Conservation (phyloP, 225 moss, liverwort and hornwort genomes). For the Pseudisothecium myosuroides region DNA sequence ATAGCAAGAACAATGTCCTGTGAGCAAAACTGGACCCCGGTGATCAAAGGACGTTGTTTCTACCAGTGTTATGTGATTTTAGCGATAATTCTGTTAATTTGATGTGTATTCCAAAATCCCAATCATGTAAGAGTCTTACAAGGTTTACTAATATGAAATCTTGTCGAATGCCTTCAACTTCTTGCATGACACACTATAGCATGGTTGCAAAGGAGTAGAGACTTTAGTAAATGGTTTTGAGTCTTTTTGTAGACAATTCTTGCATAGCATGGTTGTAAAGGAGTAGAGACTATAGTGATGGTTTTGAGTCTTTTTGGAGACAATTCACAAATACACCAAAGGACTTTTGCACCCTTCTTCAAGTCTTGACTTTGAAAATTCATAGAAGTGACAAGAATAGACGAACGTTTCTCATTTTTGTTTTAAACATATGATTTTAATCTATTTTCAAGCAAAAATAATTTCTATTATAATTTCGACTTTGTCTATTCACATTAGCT, state of each 20-base stretch:
- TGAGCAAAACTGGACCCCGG: neutral
- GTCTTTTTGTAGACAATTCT: neutral
- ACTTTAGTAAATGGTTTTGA: neutral
- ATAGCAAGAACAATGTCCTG: no score
- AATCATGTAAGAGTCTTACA: neutral
- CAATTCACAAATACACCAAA: accelerated
- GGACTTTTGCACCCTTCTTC: no score
- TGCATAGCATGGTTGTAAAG: neutral
- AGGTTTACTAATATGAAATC: neutral
- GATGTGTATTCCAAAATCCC: neutral
- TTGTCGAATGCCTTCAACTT: neutral
- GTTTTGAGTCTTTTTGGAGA: neutral
- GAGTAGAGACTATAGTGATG: neutral
- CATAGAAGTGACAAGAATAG: neutral
- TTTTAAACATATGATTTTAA: neutral
- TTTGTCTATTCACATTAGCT: no score
- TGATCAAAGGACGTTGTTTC: neutral
- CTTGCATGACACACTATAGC: no score
- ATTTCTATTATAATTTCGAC: neutral
- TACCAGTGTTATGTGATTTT: neutral
- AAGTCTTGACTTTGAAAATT: neutral
- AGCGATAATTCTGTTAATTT: neutral
- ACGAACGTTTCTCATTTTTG: neutral
- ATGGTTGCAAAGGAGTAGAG: neutral
- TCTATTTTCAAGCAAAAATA: neutral